Base-by-base conservation (phyloP, 768 basidiomycete genomes). In the Coprinopsis cinerea region DNA sequence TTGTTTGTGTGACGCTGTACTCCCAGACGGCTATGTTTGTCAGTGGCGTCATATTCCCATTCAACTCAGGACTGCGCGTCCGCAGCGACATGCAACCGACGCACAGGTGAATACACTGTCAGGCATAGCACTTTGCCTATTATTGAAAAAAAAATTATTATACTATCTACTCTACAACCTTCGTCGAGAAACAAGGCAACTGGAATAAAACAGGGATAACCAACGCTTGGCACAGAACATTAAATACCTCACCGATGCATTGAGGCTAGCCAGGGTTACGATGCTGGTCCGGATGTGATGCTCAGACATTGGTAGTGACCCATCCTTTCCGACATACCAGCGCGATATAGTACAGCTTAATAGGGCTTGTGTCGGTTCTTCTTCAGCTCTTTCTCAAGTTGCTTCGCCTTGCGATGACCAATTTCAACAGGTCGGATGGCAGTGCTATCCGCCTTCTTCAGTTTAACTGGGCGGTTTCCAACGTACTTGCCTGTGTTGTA, bases 381-480 rank as follows among this genome's bases (percentile, higher is more conserved):
- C 81, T 94, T 93, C 67, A 91, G 62, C 57, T 95, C 85, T 67
- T 81, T 86, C 64, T 96, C 94, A 37, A 98, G 73, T 63, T 88
- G 80, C 64, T 83, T 87, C 11, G 94, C 95, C 67, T 96, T 98
- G 51, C 85, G 78, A 61, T 90, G 85, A 0, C 95, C 93, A 54
- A 99, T 96, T 61, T 91, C 85, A 28, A 98, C 94, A 5, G 92
- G 87, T 47, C 88, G 78, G 50, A 97, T 88, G 44, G 85, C 80
- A 41, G 83, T 82, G 57, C 79, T 79, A 62, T 93, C 90, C 28
- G 96, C 94, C 66, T 96, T 98, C 71, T 89, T 93, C 53, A 99
- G 78, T 62, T 90, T 90, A 57, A 99, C 82, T n/a, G 96, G 96
- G 46, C 96, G 80, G 61, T 95, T 95, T 36, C 96, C 96, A 44